A percentile compares a stretch with the other conserved stretches of the same genome.
Evolutionary conservation across 2,329 filamentous ascomycete genomes (phyloP).

Genomic region (Neonectria neomacrospora): DNA sequence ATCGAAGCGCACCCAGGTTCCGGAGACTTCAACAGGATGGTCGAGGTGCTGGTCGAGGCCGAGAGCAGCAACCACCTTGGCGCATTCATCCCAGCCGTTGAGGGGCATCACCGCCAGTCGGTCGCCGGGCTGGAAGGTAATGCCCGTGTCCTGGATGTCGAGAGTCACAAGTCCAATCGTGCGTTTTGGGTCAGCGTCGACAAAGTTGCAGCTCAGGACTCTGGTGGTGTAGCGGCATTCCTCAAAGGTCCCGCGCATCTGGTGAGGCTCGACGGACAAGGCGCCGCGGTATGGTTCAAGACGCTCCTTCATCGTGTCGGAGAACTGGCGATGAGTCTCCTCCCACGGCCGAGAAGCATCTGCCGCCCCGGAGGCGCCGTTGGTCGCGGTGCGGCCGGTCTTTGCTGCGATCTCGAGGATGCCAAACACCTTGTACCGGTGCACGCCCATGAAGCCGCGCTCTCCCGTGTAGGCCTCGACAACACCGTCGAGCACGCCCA

Average conservation of each 20-base stretch:
- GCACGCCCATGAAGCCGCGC: constrained; percentile 66
- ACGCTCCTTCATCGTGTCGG: constrained; percentile 36
- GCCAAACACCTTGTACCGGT: constrained; percentile 68
- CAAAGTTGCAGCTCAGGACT: constrained; percentile 56
- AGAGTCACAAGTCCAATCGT: constrained; percentile 62
- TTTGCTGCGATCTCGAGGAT: constrained; percentile 65
- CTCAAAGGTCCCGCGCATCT: constrained; percentile 66
- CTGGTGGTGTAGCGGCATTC: constrained; percentile 63
- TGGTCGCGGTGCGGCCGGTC: constrained; percentile 63
- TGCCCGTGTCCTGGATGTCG: constrained; percentile 63
- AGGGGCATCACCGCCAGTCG: constrained; percentile 65
- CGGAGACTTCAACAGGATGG: constrained; percentile 51
- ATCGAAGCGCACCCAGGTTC: constrained; percentile 60
- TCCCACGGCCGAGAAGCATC: constrained; percentile 46
- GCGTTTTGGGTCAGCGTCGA: constrained; percentile 58
- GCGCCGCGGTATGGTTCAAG: constrained; percentile 54
- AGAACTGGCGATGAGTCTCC: constrained; percentile 36
- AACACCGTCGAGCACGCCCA: constrained; percentile 65
- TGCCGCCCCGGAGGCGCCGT: constrained; percentile 59
- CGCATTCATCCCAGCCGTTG: constrained; percentile 65
- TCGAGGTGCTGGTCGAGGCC: constrained; percentile 60
- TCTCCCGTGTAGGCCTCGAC: constrained; percentile 66
- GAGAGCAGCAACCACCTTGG: constrained; percentile 63
- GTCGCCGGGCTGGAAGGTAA: constrained; percentile 65
- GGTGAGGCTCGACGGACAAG: constrained; percentile 60